Evolutionary conservation across 2,329 filamentous ascomycete species (phyloP), one percentile per base, ranked within the genome.

Genomic region (Alternaria atra): DNA sequence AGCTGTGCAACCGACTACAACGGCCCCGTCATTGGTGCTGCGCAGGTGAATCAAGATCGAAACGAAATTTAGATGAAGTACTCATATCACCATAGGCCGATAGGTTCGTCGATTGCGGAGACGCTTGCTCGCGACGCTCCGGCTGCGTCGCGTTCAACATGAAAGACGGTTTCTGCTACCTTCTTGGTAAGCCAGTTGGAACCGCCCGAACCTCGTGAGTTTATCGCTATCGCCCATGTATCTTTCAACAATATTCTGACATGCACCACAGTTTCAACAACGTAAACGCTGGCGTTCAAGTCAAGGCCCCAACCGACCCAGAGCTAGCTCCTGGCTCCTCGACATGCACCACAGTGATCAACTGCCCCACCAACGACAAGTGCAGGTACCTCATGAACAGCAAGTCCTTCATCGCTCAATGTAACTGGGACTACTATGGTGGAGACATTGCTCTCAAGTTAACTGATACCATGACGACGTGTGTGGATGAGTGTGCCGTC

Each of bases 111-210:
- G 51, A 67, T 17, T 67, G 64, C 34, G 44, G 58, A 13, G 63
- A 62, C n/a, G 40, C 56, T n/a, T 67, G 64, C 52, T 46, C 62
- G 12, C 27, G 47, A 13, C 37, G 17, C 17, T 12, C 47, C 1
- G 20, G 40, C 23, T 67, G 64, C 56, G 40, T 54, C 10, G 62
- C 48, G 9, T 52, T 65, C 37, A 65, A 65, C 40, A 43, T 53
- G 23, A 63, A 63, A 32, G 54, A 44, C 17, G 35, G 51, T 9
- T 63, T 58, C 51, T 67, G 64, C 60, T 65, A 67, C 52, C 57
- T 65, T 23, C 51, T 67, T 25, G 64, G 64, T 34, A 20, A 29
- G 13, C 42, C 37, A 12, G 32, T 60, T 23, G 60, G 57, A 7
- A 34, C 17, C 7, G 50, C 55, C 35, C 51, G 50, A 13, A 40